phyloP scores from a whole-genome alignment of 441 rosid genomes.

The Pelargonium cotyledonis region DNA sequence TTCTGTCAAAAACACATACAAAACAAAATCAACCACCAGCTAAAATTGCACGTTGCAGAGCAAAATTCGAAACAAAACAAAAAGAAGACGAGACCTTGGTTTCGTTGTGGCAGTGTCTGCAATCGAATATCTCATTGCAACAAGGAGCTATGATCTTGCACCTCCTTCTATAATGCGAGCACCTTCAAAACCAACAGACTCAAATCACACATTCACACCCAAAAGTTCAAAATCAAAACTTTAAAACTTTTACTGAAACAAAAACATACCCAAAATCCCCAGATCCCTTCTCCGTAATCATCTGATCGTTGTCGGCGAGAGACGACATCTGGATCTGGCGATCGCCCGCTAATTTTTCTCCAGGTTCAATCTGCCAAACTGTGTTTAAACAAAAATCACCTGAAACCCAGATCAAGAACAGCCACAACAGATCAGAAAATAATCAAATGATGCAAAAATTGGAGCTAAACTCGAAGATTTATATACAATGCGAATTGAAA shows the following conservation, averaged over 20 bases:
- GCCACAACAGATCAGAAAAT: neutral
- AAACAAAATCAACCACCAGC: neutral
- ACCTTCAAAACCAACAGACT: conserved; percentile 38
- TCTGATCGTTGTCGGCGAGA: neutral
- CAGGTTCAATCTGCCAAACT: neutral
- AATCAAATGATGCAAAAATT: neutral
- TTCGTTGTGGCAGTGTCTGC: conserved; percentile 90
- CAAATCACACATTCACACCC: neutral
- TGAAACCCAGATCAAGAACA: conserved; percentile 2
- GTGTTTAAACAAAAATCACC: neutral
- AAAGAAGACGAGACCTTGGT: conserved; percentile 35
- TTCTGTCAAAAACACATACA: conserved; percentile 38
- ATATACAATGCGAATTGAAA: neutral
- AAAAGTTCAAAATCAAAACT: neutral
- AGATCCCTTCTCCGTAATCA: neutral
- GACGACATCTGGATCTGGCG: neutral
- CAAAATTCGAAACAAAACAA: no score
- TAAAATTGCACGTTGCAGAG: no score
- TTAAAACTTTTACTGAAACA: neutral
- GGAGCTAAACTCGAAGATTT: neutral
- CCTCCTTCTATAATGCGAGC: conserved; percentile 65
- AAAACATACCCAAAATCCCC: neutral
- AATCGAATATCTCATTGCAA: conserved; percentile 72
- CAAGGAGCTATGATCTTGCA: conserved; percentile 85
- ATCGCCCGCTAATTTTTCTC: neutral